Evolutionary conservation across 495 filamentous ascomycete species (phyloP), one percentile per base, ranked within the genome.

Genomic region (Hypoxylon perforatum): DNA sequence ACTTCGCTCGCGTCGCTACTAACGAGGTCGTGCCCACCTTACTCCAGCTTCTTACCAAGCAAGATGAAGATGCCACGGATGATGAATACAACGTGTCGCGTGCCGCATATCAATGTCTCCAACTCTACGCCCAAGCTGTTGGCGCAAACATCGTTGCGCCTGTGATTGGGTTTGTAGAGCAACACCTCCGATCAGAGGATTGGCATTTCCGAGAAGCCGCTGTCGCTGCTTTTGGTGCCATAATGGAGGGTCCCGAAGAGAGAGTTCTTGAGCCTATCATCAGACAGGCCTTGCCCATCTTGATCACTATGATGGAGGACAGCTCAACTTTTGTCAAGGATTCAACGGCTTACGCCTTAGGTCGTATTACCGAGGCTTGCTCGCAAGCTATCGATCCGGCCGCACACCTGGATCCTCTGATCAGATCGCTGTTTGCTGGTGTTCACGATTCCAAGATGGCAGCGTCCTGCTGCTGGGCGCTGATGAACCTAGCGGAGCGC

Each of bases 241-340:
- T 99, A 64, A 97, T 99, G 95, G 95, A 98, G 73, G 95, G 95
- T 18, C 95, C 95, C 1, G 94, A 97, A 39, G 91, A 94, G 73
- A 91, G 89, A 75, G 81, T 92, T 39, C 81, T 99, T 55, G 92
- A 95, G 63, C 93, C 93, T 33, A 86, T 98, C 54, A 91, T 99
- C 75, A 97, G 97, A 82, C 93, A 97, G 73, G 96, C 92, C 45
- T 85, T 98, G 61, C 88, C 89, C 38, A 91, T 97, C 33, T 82
- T 99, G 54, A 91, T 98, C 65, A 87, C 82, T 57, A 98, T 97
- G 95, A 98, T 99, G 96, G 87, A 94, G 49, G 95, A 99, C 74
- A 84, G 78, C 61, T 91, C 90, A 14, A 80, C 97, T 47, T 90
- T 93, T 65, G 95, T 99, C 63, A 91, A 93, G 77, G 95, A 99